phyloP scores from a whole-genome alignment of 2,329 filamentous ascomycete species.

The Venturia effusa region DNA sequence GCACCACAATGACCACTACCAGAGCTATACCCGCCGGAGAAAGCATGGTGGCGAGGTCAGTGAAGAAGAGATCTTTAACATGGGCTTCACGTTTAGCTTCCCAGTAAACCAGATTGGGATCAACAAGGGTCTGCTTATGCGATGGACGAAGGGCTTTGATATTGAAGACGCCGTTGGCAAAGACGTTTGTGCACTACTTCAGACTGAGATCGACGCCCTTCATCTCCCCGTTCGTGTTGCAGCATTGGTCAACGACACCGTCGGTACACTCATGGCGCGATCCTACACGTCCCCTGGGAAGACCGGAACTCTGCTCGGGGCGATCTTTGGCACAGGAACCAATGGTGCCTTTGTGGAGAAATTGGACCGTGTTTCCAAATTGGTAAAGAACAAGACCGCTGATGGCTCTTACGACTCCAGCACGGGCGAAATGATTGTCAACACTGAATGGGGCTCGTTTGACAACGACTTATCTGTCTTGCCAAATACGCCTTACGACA shows the following conservation, averaged over 20 bases:
- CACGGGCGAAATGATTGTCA: constrained; percentile 93
- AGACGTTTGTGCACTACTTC: constrained; percentile 85
- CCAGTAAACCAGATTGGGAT: constrained; percentile 89
- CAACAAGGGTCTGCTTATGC: constrained; percentile 86
- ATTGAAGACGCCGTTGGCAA: constrained; percentile 90
- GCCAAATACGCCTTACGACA: constrained; percentile 76
- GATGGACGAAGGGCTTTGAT: constrained; percentile 98
- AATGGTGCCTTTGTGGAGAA: constrained; percentile 98
- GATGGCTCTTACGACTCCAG: constrained; percentile 58
- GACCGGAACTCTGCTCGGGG: constrained; percentile 78
- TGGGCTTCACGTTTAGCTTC: constrained; percentile 99
- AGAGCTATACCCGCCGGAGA: constrained; percentile 52
- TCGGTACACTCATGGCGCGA: constrained; percentile 93
- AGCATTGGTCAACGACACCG: constrained; percentile 93
- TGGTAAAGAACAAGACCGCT: constrained; percentile 33
- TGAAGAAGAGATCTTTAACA: constrained; percentile 73
- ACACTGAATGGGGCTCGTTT: constrained; percentile 97
- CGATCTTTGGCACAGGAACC: constrained; percentile 94
- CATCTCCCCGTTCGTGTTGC: constrained; percentile 86
- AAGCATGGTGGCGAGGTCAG: constrained; percentile 38
- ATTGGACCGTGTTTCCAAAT: constrained; percentile 72
- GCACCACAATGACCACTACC: constrained; percentile 83
- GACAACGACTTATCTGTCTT: constrained; percentile 87
- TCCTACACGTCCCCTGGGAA: constrained; percentile 89
- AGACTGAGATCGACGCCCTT: constrained; percentile 78